Percentiles rank a stretch among this genome's conserved stretches.
phyloP scores from a whole-genome alignment of 2,329 filamentous ascomycete species.

The Sphaerulina populicola region DNA sequence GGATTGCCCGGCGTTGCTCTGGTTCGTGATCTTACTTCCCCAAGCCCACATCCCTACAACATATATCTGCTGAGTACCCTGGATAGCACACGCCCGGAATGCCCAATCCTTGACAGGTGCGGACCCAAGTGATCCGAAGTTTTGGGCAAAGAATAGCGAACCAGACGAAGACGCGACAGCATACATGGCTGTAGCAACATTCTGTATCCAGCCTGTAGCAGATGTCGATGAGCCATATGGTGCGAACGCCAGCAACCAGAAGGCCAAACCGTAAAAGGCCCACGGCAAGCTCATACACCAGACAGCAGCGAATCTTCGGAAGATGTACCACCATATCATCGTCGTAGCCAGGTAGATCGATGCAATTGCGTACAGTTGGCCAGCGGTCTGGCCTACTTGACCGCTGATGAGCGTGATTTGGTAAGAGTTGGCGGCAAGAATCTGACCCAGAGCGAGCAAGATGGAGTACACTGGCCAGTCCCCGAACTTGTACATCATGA shows the following conservation, averaged over 20 bases:
- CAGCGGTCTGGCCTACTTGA: constrained; percentile 51
- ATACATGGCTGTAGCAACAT: constrained; percentile 55
- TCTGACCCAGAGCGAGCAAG: constrained; percentile 53
- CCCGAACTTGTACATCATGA: constrained; percentile 50
- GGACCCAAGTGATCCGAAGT: constrained; percentile 48
- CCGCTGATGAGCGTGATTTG: constrained; percentile 61
- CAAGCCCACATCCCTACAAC: constrained; percentile 59
- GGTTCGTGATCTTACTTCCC: constrained; percentile 49
- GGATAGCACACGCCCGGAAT: constrained; percentile 58
- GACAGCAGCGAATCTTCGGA: constrained; percentile 50
- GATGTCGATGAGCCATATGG: constrained; percentile 43
- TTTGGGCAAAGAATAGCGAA: constrained; percentile 58
- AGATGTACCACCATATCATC: constrained; percentile 55
- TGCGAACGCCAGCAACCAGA: constrained; percentile 55
- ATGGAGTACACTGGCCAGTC: constrained; percentile 58
- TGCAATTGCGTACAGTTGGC: constrained; percentile 53
- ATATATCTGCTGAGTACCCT: constrained; percentile 60
- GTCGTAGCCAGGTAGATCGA: constrained; percentile 52
- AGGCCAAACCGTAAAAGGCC: constrained; percentile 55
- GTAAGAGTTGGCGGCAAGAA: constrained; percentile 58
- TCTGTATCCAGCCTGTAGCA: constrained; percentile 48
- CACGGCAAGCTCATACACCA: constrained; percentile 54
- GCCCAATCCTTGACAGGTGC: constrained; percentile 57
- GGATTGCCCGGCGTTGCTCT: constrained; percentile 37
- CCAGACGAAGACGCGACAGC: constrained; percentile 55